Evolutionary conservation across 2,329 filamentous ascomycete species (phyloP), one percentile per base, ranked within the genome.

Genomic region (Talaromyces marneffei): DNA sequence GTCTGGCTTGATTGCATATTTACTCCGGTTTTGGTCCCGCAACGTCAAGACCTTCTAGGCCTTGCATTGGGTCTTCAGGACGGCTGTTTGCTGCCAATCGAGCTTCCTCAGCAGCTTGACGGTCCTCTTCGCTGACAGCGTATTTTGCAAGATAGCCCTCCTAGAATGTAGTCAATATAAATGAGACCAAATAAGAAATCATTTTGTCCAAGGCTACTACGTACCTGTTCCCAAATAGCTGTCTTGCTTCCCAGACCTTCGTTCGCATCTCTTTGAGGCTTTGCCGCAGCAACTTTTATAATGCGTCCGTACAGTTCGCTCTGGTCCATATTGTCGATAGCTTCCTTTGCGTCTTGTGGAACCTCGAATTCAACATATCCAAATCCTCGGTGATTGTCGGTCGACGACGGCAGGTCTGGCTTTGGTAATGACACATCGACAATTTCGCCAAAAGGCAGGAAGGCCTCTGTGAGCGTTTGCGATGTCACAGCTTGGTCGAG

Each of bases 321-420:
- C 74, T 96, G 92, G 73, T 99, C 91, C 93, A 99, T 97, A 73
- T 99, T 99, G 81, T 97, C 92, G 74, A 99, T 96, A 56, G 94
- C 94, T 77, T 97, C 93, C 70, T 87, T 87, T 29, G 92, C 93
- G 76, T 99, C 94, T 61, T 88, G 85, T 12, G 86, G 83, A 61
- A 91, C 84, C 69, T 97, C 92, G 71, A 90, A 99, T 72, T 99
- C 94, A 56, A 99, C 90, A 73, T 99, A 97, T 62, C 92, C 94
- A 75, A 97, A 99, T 0, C 95, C 94, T 57, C 92, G 84, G 74
- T 99, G 94, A 31, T 86, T 80, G 42, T 95, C 90, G 53, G 83
- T 86, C 6, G 89, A 86, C 65, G 90, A 92, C 66, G 89, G 88
- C 64, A 87, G 81, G 72, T 96, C 92, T 61, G 91, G 89, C 75